These are phyloP conservation scores for Inosperma sp. DNA, from an alignment of 768 basidiomycete genomes.

Conservation along the genomic window DNA sequence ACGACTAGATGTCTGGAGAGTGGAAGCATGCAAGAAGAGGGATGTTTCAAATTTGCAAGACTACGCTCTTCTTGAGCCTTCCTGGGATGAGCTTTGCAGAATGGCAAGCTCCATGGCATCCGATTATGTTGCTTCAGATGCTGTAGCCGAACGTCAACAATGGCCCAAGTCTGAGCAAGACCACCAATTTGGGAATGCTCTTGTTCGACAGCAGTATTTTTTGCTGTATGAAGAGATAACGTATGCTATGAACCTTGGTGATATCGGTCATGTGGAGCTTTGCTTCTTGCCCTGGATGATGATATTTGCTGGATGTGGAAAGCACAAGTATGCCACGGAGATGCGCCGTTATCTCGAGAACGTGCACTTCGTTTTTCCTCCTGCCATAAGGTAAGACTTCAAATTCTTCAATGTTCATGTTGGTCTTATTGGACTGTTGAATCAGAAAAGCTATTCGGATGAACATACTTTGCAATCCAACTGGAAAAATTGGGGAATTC, in stretches of 20 bases:
- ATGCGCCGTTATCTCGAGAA: conserved; percentile 27
- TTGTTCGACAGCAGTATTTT: conserved; percentile 30
- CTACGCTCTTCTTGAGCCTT: conserved; percentile 30
- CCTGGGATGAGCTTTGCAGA: conserved; percentile 18
- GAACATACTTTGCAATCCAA: conserved; percentile 36
- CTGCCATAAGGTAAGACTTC: conserved; percentile 9
- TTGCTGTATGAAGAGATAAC: conserved; percentile 39
- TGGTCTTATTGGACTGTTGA: not conserved
- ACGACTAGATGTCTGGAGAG: conserved; percentile 29
- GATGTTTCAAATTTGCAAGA: conserved; percentile 19
- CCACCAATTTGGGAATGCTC: conserved; percentile 30
- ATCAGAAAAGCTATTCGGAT: conserved; percentile 25
- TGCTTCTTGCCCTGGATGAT: conserved; percentile 24
- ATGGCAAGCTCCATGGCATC: conserved; percentile 22
- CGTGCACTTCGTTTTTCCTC: conserved; percentile 24
- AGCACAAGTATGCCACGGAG: conserved; percentile 33
- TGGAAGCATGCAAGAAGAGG: conserved; percentile 10
- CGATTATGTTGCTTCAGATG: conserved; percentile 13
- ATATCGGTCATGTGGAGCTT: conserved; percentile 28
- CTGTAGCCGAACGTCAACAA: not conserved
- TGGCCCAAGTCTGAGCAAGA: conserved; percentile 18
- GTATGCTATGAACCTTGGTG: conserved; percentile 30
- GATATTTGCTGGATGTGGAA: conserved; percentile 28
- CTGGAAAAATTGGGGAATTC: conserved; percentile 27
- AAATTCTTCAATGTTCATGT: not conserved